Conservation (phyloP, 176 grass and related monocot species). For the Alopecurus myosuroides region DNA sequence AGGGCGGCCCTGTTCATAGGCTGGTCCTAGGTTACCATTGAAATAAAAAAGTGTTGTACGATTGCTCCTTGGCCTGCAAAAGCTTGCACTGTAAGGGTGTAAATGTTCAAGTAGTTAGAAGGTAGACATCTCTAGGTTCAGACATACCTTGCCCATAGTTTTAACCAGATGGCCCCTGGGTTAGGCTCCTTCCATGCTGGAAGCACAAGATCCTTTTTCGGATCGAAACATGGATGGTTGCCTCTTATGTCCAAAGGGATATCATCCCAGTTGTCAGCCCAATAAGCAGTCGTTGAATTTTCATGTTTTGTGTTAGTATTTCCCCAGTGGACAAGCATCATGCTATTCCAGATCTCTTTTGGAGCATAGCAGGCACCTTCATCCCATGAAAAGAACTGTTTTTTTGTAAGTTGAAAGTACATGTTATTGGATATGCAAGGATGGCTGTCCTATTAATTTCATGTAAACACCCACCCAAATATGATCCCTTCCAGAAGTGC, state of each 20-base stretch:
- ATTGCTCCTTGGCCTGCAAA: slow-evolving; percentile 57
- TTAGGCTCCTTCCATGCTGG: slow-evolving; percentile 90
- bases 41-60: slow-evolving; percentile 93
- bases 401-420: slow-evolving; percentile 33
- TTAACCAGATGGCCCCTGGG: slow-evolving; percentile 83
- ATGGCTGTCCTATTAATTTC: slow-evolving; percentile 11
- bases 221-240: slow-evolving; percentile 85
- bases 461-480: slow-evolving; percentile 74
- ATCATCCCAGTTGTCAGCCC: slow-evolving; percentile 78
- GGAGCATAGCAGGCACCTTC: slow-evolving; percentile 99
- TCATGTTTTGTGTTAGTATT: slow-evolving; percentile 92
- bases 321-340: slow-evolving; percentile 98
- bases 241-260: slow-evolving; percentile 85
- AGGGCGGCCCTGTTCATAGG: slow-evolving; percentile 70
- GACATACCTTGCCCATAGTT: slow-evolving; percentile 76
- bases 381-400: slow-evolving; percentile 97
- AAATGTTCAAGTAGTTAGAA: slow-evolving; percentile 23
- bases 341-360: slow-evolving; percentile 93
- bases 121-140: background rate
- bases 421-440: slow-evolving; percentile 3
- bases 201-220: slow-evolving; percentile 82
- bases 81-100: slow-evolving; percentile 8
- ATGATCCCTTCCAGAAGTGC: slow-evolving; percentile 87
- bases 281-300: slow-evolving; percentile 91
- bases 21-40: slow-evolving; percentile 93